Percentiles rank a stretch among this genome's conserved stretches.
phyloP scores from a whole-genome alignment of 2,329 filamentous ascomycete species.

The Dothistroma septosporum region DNA sequence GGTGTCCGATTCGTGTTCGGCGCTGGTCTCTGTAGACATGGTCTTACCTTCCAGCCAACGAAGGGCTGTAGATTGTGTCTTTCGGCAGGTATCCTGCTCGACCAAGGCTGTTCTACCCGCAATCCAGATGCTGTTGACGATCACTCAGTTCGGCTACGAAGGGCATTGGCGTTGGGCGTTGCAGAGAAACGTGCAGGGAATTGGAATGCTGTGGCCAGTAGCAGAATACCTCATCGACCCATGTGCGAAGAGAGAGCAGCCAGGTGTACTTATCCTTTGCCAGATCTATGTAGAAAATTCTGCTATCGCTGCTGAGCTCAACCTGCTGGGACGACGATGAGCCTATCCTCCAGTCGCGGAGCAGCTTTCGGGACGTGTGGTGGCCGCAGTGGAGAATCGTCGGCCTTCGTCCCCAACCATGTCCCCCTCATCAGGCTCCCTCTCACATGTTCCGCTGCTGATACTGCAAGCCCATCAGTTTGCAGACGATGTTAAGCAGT shows the following conservation, averaged over 20 bases:
- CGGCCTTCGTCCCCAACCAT: not conserved
- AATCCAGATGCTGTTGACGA: slow-evolving; percentile 18
- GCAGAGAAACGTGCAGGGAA: not conserved
- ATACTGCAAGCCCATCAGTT: not conserved
- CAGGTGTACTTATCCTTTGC: not conserved
- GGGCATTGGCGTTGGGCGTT: slow-evolving; percentile 6
- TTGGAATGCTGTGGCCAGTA: not conserved
- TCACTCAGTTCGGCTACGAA: slow-evolving; percentile 10
- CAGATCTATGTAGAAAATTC: not conserved
- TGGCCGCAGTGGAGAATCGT: slow-evolving; percentile 2
- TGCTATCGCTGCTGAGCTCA: slow-evolving; percentile 4
- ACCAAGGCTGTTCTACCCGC: slow-evolving; percentile 4
- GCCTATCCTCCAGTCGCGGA: slow-evolving; percentile 9
- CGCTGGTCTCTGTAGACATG: slow-evolving; percentile 5
- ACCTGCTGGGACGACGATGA: slow-evolving; percentile 4
- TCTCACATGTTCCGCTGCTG: not conserved
- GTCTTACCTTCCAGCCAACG: not conserved
- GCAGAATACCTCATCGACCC: not conserved
- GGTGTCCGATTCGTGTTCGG: slow-evolving; percentile 3
- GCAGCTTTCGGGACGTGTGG: not conserved
- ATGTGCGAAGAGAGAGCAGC: not conserved
- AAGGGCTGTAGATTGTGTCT: not conserved
- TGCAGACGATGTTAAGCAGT: not conserved
- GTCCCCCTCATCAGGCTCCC: not conserved
- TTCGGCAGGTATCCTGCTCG: not conserved